phyloP scores from a whole-genome alignment of 768 basidiomycete species.

The Trametes cubensis region DNA sequence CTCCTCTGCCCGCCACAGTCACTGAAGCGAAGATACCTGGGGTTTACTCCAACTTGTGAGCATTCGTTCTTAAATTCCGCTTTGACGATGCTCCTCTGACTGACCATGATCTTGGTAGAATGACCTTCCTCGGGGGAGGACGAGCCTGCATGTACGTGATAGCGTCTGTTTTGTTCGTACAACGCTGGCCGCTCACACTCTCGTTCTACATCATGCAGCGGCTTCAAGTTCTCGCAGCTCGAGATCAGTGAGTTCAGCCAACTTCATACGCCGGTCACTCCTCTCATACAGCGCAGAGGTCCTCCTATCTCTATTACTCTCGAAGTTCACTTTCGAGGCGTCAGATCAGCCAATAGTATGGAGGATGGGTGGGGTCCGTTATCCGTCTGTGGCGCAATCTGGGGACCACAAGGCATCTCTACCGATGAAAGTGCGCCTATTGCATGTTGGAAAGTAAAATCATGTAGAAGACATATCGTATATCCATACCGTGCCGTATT shows the following conservation, averaged over 20 bases:
- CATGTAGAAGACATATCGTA: too few relatives aligned
- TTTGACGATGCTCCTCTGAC: too few relatives aligned
- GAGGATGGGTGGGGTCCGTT: slow-evolving; percentile 24
- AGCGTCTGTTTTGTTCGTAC: too few relatives aligned
- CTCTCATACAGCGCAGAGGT: slow-evolving; percentile 22
- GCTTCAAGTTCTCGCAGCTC: slow-evolving; percentile 57
- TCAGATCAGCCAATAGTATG: slow-evolving; percentile 15
- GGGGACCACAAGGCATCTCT: slow-evolving; percentile 5
- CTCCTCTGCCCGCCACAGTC: slow-evolving; percentile 41
- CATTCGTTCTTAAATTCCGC: too few relatives aligned
- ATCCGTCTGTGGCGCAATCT: slow-evolving; percentile 18
- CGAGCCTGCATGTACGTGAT: slow-evolving; percentile 50
- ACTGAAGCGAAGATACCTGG: slow-evolving; percentile 45
- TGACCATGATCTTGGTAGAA: too few relatives aligned
- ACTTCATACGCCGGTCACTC: not conserved
- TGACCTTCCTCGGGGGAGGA: slow-evolving; percentile 50
- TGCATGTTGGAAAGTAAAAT: not conserved
- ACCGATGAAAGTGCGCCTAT: slow-evolving; percentile 20
- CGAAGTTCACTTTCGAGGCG: slow-evolving; percentile 23
- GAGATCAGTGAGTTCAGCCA: slow-evolving; percentile 48
- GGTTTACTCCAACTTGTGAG: slow-evolving; percentile 48
- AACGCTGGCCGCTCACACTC: too few relatives aligned
- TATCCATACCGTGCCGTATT: too few relatives aligned
- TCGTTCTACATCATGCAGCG: slow-evolving; percentile 33
- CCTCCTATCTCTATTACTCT: slow-evolving; percentile 22